phyloP scores from a whole-genome alignment of 1,284 basidiomycete genomes.

The Calocybe gambosa region DNA sequence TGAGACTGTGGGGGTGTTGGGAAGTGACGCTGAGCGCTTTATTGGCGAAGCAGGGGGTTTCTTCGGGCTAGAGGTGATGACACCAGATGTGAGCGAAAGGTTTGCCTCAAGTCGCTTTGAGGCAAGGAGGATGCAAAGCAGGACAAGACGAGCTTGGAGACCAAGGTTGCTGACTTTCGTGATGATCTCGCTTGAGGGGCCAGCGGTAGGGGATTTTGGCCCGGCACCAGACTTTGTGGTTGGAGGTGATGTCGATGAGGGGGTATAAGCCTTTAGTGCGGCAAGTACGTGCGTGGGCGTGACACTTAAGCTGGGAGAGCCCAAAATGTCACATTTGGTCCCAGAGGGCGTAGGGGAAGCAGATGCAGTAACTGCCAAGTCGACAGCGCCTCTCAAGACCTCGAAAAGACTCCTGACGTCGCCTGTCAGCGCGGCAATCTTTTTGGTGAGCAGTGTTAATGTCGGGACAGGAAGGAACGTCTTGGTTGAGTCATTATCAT shows the following conservation, averaged over 20 bases:
- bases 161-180: slow-evolving; percentile 61
- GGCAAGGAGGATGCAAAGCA: slow-evolving; percentile 59
- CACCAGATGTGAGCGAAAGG: slow-evolving; percentile 40
- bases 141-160: slow-evolving; percentile 63
- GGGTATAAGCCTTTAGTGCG: slow-evolving; percentile 63
- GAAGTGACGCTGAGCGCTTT: slow-evolving; percentile 42
- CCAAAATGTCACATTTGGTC: slow-evolving; percentile 33
- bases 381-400: slow-evolving; percentile 71
- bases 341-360: slow-evolving; percentile 14
- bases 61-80: slow-evolving; percentile 36
- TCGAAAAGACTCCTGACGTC: slow-evolving; percentile 74
- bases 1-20: slow-evolving; percentile 17
- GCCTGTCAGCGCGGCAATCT: slow-evolving; percentile 70
- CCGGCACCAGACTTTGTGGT: slow-evolving; percentile 16
- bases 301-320: slow-evolving; percentile 38
- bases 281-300: slow-evolving; percentile 59
- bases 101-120: slow-evolving; percentile 53
- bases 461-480: slow-evolving; percentile 58
- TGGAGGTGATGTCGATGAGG: slow-evolving; percentile 35
- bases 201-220: slow-evolving; percentile 14
- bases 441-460: slow-evolving; percentile 65
- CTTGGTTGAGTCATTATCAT: slow-evolving; percentile 26
- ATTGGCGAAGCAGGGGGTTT: slow-evolving; percentile 45
- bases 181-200: slow-evolving; percentile 46
- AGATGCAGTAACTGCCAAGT: slow-evolving; percentile 41